Percentiles rank a stretch among this genome's conserved stretches.
Conservation (phyloP, 2,329 filamentous ascomycete genomes). For the Colletotrichum sp. region DNA sequence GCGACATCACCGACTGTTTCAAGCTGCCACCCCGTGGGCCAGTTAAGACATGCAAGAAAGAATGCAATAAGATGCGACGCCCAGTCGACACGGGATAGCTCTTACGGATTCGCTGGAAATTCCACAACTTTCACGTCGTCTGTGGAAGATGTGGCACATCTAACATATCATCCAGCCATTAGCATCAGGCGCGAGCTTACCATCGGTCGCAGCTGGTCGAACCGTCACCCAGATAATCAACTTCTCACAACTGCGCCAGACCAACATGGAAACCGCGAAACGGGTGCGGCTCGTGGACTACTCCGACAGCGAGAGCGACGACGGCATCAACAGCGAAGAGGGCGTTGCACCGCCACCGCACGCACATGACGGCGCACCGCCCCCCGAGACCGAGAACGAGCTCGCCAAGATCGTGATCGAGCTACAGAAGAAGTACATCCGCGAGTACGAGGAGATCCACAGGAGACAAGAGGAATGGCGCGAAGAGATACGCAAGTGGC, state of each 20-base stretch:
- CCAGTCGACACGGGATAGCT: not conserved
- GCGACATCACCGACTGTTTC: too few species aligned
- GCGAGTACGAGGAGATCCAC: not conserved
- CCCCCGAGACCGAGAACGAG: not conserved
- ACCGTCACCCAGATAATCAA: not conserved
- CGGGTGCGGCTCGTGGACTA: not conserved
- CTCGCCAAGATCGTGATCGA: not conserved
- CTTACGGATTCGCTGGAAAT: not conserved
- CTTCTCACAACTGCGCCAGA: not conserved
- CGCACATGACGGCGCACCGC: not conserved
- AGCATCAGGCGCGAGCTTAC: not conserved
- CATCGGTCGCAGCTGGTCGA: not conserved
- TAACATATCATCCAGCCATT: not conserved
- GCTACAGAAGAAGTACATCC: not conserved
- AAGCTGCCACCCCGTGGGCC: too few species aligned
- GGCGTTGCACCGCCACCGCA: not conserved
- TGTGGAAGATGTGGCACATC: not conserved
- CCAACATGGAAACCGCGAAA: rapidly evolving
- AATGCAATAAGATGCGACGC: too few species aligned
- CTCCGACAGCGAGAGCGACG: not conserved
- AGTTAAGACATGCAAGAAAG: not conserved
- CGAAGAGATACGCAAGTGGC: not conserved
- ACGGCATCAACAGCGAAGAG: not conserved
- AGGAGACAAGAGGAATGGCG: not conserved
- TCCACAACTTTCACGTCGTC: not conserved